Evolutionary conservation across 176 grass and related monocot genomes (phyloP), one percentile per base, ranked within the genome.

Genomic region (Metroxylon sagu): DNA sequence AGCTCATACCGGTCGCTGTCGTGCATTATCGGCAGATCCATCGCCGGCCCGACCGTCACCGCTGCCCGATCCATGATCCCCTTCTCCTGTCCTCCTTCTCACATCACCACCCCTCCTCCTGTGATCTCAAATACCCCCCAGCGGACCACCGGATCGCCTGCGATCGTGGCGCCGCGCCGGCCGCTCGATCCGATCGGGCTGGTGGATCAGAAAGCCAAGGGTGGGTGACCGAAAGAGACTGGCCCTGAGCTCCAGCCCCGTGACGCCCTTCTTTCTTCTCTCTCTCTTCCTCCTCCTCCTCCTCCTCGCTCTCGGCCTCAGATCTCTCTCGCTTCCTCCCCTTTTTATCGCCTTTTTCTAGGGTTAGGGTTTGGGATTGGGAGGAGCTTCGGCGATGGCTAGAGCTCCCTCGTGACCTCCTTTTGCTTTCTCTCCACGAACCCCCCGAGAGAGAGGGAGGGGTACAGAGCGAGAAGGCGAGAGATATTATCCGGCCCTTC

Each of bases 11-110:
- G 80, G 74, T 95, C 89, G 64, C 89, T 74, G 68, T 95, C 84
- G 85, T 85, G 89, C 89, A 95, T 95, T 77, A 95, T 95, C 15
- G 84, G 89, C 84, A 88, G 72, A 74, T 95, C 89, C 89, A 95
- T 88, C 17, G 80, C 89, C 6, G 84, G 84, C 29, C 89, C 84
- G 28, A 95, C 77, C 26, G 84, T 95, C 19, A 95, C 12, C 50
- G 89, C 77, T 64, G 81, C 77, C 54, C 89, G 68, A 76, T 95
- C 81, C 89, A 95, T 43, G 35, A 43, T 94, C 53, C 58, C 66
- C 60, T 30, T 30, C 58, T 18, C 58, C 58, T 18, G 35, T 43
- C 28, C 58, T 29, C 26, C 51, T 30, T 25, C 19, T 2, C 30
- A 43, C 35, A 43, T 43, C 35, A 43, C 35, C 35, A 43, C 6